Conservation (phyloP, 1,139 yeast genomes). For the Scheffersomyces parashehatae region DNA sequence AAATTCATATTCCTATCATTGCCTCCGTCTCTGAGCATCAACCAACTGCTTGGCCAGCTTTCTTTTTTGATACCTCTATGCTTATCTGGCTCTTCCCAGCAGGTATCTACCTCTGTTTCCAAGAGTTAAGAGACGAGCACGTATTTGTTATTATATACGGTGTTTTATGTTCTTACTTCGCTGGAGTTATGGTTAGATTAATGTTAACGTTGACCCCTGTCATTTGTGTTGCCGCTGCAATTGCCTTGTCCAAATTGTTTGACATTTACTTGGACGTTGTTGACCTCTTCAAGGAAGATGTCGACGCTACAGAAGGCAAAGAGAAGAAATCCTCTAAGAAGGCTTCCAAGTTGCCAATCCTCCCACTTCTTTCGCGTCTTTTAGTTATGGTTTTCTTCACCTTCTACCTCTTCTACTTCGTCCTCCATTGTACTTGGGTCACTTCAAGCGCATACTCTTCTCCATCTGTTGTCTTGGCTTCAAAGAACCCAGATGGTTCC, state of each 20-base stretch:
- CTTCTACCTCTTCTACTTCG: constrained; percentile 78
- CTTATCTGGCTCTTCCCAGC: constrained; percentile 98
- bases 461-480: constrained; percentile 94
- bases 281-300: constrained; percentile 32
- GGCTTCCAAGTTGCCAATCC: constrained; percentile 23
- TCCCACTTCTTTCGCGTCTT: constrained; percentile 53
- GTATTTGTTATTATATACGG: constrained; percentile 89
- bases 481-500: constrained; percentile 82
- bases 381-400: constrained; percentile 70
- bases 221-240: constrained; percentile 86
- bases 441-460: constrained; percentile 95
- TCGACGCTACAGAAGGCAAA: constrained; percentile 7
- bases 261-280: constrained; percentile 79
- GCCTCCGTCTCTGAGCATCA: constrained; percentile 99
- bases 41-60: constrained; percentile 99
- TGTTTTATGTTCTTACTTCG: constrained; percentile 92
- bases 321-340: constrained; percentile 9
- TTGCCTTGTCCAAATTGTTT: constrained; percentile 80
- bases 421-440: constrained; percentile 96
- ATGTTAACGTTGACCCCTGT: constrained; percentile 97
- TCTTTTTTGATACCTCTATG: constrained; percentile 90
- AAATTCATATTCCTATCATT: constrained; percentile 96
- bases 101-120: constrained; percentile 87
- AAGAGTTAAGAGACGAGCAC: constrained; percentile 88
- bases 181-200: constrained; percentile 98